Base-by-base conservation (phyloP, 2,329 filamentous ascomycete species). In the Cryphonectria radicalis region DNA sequence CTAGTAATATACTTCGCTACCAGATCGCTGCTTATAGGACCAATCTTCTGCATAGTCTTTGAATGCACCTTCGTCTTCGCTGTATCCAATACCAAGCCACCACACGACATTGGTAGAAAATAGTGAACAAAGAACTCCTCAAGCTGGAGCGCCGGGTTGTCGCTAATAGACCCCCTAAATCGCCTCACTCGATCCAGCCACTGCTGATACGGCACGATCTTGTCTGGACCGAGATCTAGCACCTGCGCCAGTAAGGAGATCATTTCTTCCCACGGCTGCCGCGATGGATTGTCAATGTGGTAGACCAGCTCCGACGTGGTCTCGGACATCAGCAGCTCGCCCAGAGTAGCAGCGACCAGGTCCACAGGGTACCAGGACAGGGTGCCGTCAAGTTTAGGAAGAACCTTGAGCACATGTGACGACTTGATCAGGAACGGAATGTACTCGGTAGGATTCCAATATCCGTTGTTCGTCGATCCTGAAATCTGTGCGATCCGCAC, bases 361-460 rank as follows among this genome's bases (percentile, higher is more conserved):
- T 87, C 78, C 8, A 87, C 85, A 0, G 85, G 84, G 0, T 77
- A 80, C 86, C 86, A 88, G 10, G 72, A 82, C 1, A 86, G 70
- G 3, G 67, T 66, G 1, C 84, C 85, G 0, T 77, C 60, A 14
- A 86, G 73, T 28, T 81, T 78, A 0, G 86, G 85, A 11, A 85
- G 74, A 0, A 76, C 78, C 0, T 77, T 76, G 0, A 88, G 73
- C 0, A 82, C 83, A 74, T 88, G 84, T 0, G 83, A 82, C 0
- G 82, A 85, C 76, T 87, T 87, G 67, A 87, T 74, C 42, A 89
- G 69, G 73, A 86, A 86, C 0, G 79, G 74, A 14, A 88, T 76
- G 74, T 89, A 85, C 75, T 89, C 87, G 28, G 79, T 79, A 0
- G 82, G 78, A 73, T 89, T 89, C 88, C 87, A 90, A 74, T 84